phyloP scores from a whole-genome alignment of 1,284 basidiomycete genomes.

The Fistulinella cinereoalba region DNA sequence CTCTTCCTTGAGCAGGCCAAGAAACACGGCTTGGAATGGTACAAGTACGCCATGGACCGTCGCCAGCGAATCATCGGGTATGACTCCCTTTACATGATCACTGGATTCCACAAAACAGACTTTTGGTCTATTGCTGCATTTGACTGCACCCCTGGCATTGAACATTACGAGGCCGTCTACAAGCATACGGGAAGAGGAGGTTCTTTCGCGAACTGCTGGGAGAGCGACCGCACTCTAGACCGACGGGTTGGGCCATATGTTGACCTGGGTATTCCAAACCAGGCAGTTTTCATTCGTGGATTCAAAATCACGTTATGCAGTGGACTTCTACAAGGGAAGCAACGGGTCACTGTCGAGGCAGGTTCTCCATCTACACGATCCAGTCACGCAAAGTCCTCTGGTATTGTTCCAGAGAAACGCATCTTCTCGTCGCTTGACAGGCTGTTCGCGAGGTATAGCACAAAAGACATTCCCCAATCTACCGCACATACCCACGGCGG shows the following conservation, averaged over 20 bases:
- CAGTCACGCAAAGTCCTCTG: not conserved
- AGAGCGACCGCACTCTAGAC: not conserved
- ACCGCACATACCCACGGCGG: not conserved
- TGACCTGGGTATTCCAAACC: conserved; percentile 7
- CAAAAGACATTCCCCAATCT: not conserved
- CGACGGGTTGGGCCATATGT: conserved; percentile 1
- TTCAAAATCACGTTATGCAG: conserved; percentile 12
- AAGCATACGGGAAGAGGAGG: not conserved
- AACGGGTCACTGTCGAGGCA: conserved; percentile 6
- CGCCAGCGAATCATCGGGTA: conserved; percentile 1
- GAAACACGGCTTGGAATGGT: conserved; percentile 9
- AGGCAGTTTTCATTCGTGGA: conserved; percentile 13
- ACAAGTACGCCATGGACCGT: conserved; percentile 8
- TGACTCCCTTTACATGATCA: conserved; percentile 16
- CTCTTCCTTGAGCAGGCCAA: conserved; percentile 7
- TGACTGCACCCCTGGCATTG: not conserved
- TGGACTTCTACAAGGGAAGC: not conserved
- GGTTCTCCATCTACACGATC: conserved; percentile 2
- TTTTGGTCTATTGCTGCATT: conserved; percentile 14
- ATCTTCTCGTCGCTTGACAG: not conserved
- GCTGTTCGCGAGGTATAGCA: not conserved
- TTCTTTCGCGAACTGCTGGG: not conserved
- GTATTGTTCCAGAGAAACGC: not conserved
- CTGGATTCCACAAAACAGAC: conserved; percentile 10
- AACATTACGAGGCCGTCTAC: not conserved